Base-by-base conservation (phyloP, 352 stramenopile species). In the Phytophthora cactorum region DNA sequence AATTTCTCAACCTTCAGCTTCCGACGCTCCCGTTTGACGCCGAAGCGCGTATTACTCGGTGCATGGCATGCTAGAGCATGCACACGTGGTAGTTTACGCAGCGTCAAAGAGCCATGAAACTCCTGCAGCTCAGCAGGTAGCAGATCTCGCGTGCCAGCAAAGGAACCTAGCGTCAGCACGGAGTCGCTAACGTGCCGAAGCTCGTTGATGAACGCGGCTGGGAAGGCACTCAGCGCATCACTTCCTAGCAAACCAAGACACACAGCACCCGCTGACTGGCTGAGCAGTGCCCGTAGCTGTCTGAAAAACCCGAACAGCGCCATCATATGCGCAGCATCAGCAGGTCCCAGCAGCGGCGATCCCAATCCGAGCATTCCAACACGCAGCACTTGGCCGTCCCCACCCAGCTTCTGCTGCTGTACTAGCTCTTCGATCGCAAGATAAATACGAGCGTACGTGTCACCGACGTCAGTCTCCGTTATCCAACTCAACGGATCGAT, bases 1-100 rank as follows among this genome's bases (percentile, higher is more conserved):
- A 93, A 86, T 54, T 89, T 88, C n/a, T 93, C 85, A 51, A 93
- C 78, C 54, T 85, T 86, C n/a, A 91, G 70, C 66, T 91, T 91
- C 22, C 85, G 82, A 4, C 74, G 79, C 36, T 89, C 82, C 36
- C 85, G 81, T 60, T 89, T 89, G 52, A 93, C 52, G 11, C 82
- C 85, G 29, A 83, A 86, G 31, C 86, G 86, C 39, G 73, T 72
- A 32, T 84, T 79, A 45, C 88, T 82, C 1, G 82, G 59, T 10
- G 81, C 74, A 60, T 91, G 75, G 27, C 72, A 78, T 25, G 85
- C 78, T 1, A 93, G 63, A 5, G 85, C 61, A 45, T 93, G 79
- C 29, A 89, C 53, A 25, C 78, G 78, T 47, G 85, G 78, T 29
- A 93, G 70, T 55, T 84, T 84, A n/a, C 72, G 70, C 59, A 93